These are phyloP conservation scores for Aquilaria sinensis DNA, from an alignment of 345 rosid species.

Conservation along the genomic window DNA sequence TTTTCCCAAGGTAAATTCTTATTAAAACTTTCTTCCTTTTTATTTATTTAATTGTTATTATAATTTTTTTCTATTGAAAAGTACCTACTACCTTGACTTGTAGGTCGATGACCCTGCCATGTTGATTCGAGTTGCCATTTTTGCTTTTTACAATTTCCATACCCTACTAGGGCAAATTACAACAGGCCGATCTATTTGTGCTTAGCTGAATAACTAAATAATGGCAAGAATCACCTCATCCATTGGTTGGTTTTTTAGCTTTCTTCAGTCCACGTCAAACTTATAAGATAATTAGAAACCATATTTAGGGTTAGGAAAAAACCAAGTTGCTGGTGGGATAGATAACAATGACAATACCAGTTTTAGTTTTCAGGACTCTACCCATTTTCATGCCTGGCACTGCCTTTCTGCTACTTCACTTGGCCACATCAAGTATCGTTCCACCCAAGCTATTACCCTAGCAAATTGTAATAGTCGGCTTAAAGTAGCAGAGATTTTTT, in stretches of 20 bases:
- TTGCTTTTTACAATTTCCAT: constrained; percentile 16
- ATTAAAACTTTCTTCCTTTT: neutral
- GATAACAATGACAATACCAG: constrained; percentile 2
- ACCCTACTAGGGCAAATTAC: constrained; percentile 23
- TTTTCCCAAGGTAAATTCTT: constrained; percentile 66
- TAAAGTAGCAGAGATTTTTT: too few relatives aligned
- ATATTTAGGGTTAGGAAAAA: constrained; percentile 49
- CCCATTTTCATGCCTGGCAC: constrained; percentile 45
- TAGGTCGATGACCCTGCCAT: constrained; percentile 30
- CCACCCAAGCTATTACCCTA: neutral
- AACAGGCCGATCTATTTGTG: constrained; percentile 22
- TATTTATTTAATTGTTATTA: too few relatives aligned
- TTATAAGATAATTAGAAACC: constrained; percentile 38
- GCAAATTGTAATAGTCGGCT: too few relatives aligned
- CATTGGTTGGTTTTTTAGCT: constrained; percentile 39
- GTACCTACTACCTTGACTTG: constrained; percentile 1
- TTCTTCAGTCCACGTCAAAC: constrained; percentile 24
- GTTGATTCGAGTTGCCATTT: constrained; percentile 13
- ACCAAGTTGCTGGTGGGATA: constrained; percentile 18
- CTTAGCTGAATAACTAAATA: constrained; percentile 39
- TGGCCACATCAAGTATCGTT: constrained; percentile 19
- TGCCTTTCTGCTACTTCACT: constrained; percentile 35
- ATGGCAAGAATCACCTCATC: constrained; percentile 27
- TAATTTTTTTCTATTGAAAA: too few relatives aligned
- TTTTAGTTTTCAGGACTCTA: constrained; percentile 44